phyloP scores from a whole-genome alignment of 2,329 filamentous ascomycete species.

The Pestalotiopsis sp. region DNA sequence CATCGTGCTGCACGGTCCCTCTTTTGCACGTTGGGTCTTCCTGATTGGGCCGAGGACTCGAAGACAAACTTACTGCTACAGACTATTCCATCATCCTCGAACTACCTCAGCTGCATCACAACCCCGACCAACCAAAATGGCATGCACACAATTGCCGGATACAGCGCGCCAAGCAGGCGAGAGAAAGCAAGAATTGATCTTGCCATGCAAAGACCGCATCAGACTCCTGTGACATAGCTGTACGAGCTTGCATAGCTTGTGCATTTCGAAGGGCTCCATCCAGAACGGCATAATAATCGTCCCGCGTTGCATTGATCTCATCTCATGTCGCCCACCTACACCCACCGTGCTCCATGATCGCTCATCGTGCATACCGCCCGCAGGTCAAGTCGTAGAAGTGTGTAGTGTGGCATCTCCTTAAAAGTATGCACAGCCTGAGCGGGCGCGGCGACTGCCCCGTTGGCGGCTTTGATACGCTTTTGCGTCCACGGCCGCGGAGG shows the following conservation, averaged over 20 bases:
- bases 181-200: not conserved
- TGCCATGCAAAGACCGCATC: not conserved
- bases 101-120: not conserved
- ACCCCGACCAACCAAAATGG: not conserved
- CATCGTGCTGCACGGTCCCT: not conserved
- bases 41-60: not conserved
- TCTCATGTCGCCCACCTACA: not conserved
- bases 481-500: not conserved
- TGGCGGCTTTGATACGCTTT: conserved; percentile 4
- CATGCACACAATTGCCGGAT: not conserved
- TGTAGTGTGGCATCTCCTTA: not conserved
- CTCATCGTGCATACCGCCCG: conserved; percentile 3
- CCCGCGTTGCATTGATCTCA: conserved; percentile 4
- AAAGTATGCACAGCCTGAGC: not conserved
- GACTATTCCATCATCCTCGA: not conserved
- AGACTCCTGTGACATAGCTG: not conserved
- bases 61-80: not conserved
- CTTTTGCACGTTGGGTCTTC: not conserved
- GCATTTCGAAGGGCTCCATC: not conserved
- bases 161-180: conserved; percentile 2
- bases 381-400: not conserved
- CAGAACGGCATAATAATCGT: conserved; percentile 8
- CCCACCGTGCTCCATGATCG: not conserved
- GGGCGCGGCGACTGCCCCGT: not conserved
- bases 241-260: not conserved